Percentiles rank a stretch among this genome's conserved stretches.
phyloP scores from a whole-genome alignment of 306 rosid species.

The Cicer pinnatifidum region DNA sequence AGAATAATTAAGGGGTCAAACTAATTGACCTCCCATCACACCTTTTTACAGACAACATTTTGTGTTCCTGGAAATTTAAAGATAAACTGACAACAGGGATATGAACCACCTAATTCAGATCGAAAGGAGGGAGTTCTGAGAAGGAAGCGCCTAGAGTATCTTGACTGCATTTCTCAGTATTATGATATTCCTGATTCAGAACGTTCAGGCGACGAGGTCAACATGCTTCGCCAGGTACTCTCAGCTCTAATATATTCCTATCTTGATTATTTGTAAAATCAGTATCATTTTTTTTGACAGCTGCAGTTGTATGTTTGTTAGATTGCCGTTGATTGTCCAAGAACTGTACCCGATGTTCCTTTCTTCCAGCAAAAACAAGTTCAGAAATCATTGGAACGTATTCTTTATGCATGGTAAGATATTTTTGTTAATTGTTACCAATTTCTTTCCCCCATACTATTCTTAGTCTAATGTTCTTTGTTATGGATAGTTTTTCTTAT shows the following conservation, averaged over 20 bases:
- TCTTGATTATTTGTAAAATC: conserved; percentile 30
- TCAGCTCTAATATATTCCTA: conserved; percentile 24
- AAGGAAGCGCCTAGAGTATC: conserved; percentile 95
- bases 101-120: conserved; percentile 99
- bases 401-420: conserved; percentile 86
- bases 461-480: conserved; percentile 34
- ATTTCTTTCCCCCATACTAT: conserved; percentile 6
- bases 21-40: conserved; percentile 37
- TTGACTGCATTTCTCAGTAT: conserved; percentile 83
- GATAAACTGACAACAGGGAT: conserved; percentile 95
- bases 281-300: conserved; percentile 40
- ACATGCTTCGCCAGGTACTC: conserved; percentile 96
- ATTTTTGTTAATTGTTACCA: conserved; percentile 28
- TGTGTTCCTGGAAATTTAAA: conserved; percentile 64
- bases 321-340: conserved; percentile 95
- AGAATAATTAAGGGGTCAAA: conserved; percentile 23
- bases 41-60: conserved; percentile 34
- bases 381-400: conserved; percentile 92
- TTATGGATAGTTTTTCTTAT: conserved; percentile 11
- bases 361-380: conserved; percentile 88
- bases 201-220: conserved; percentile 93
- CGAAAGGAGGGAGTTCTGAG: conserved; percentile 93
- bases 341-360: conserved; percentile 92
- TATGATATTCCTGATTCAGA: conserved; percentile 86
- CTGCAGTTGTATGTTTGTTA: conserved; percentile 45